A percentile compares a stretch with the other conserved stretches of the same genome.
phyloP scores from a whole-genome alignment of 2,329 filamentous ascomycete genomes.

The Trichoderma semiorbis region DNA sequence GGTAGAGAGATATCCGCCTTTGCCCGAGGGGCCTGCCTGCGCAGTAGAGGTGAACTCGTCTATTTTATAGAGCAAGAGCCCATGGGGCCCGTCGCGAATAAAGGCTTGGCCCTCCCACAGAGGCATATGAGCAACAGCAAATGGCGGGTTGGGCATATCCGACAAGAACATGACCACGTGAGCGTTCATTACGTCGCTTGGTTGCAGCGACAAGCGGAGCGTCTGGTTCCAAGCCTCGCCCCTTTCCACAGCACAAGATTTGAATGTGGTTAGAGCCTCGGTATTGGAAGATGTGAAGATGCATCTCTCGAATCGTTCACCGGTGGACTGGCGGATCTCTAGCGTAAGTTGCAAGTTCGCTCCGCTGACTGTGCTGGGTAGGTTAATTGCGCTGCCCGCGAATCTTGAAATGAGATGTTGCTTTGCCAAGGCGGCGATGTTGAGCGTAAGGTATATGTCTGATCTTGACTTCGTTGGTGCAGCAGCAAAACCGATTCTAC shows the following conservation, averaged over 20 bases:
- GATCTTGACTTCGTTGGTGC: slow-evolving; percentile 84
- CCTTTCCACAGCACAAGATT: slow-evolving; percentile 74
- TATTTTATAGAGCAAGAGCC: slow-evolving; percentile 79
- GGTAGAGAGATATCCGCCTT: slow-evolving; percentile 80
- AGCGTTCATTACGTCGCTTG: slow-evolving; percentile 74
- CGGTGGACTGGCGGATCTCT: slow-evolving; percentile 76
- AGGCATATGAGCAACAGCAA: slow-evolving; percentile 88
- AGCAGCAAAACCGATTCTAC: slow-evolving; percentile 89
- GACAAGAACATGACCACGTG: slow-evolving; percentile 89
- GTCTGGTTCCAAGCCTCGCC: slow-evolving; percentile 87
- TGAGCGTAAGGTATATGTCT: slow-evolving; percentile 90
- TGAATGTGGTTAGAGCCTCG: slow-evolving; percentile 77
- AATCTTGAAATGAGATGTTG: slow-evolving; percentile 68
- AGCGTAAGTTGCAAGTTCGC: slow-evolving; percentile 82
- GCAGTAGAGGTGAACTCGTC: slow-evolving; percentile 81
- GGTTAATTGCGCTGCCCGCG: slow-evolving; percentile 70
- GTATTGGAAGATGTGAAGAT: slow-evolving; percentile 85
- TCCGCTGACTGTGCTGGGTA: slow-evolving; percentile 59
- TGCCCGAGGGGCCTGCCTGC: slow-evolving; percentile 60
- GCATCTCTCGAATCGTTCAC: slow-evolving; percentile 81
- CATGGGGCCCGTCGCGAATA: slow-evolving; percentile 77
- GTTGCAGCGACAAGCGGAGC: slow-evolving; percentile 72
- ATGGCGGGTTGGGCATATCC: slow-evolving; percentile 81
- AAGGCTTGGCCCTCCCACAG: slow-evolving; percentile 93
- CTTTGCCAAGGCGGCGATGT: slow-evolving; percentile 71